A percentile compares a stretch with the other conserved stretches of the same genome.
phyloP scores from a whole-genome alignment of 2,329 filamentous ascomycete species.

The Botryotinia convoluta region DNA sequence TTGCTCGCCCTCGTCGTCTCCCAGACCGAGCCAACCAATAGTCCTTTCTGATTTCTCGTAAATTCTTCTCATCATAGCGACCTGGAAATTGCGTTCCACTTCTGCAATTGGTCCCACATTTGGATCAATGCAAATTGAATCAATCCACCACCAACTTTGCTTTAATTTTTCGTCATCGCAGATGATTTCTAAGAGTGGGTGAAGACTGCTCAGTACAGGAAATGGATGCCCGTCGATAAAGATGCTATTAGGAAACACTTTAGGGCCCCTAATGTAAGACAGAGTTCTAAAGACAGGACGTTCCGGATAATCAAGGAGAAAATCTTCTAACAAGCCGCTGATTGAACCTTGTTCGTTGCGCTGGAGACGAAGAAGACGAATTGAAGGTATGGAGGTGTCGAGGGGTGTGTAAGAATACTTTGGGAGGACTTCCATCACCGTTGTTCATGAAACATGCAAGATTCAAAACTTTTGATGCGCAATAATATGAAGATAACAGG shows the following conservation, averaged over 20 bases:
- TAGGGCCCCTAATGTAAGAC: background rate
- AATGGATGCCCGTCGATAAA: background rate
- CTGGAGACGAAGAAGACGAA: conserved; percentile 17
- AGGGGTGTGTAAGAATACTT: conserved; percentile 19
- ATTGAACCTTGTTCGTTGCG: conserved; percentile 5
- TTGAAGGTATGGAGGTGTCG: conserved; percentile 11
- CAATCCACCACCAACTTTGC: conserved; percentile 7
- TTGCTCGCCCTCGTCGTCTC: background rate
- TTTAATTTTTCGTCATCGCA: background rate
- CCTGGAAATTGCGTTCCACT: background rate
- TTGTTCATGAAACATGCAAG: background rate
- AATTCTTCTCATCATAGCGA: background rate
- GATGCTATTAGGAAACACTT: background rate
- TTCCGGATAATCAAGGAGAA: background rate
- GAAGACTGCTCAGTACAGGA: background rate
- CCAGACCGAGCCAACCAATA: background rate
- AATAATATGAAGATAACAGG: background rate
- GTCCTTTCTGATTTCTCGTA: background rate
- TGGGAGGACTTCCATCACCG: background rate
- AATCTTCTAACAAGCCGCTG: conserved; percentile 15
- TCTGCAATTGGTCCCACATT: background rate
- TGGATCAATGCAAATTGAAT: conserved; percentile 9
- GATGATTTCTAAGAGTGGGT: background rate
- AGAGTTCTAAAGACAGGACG: background rate
- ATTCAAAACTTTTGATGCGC: background rate